Percentiles rank a stretch among this genome's conserved stretches.
Conservation (phyloP, 305 asterid genomes). For the Solanum hybrid region DNA sequence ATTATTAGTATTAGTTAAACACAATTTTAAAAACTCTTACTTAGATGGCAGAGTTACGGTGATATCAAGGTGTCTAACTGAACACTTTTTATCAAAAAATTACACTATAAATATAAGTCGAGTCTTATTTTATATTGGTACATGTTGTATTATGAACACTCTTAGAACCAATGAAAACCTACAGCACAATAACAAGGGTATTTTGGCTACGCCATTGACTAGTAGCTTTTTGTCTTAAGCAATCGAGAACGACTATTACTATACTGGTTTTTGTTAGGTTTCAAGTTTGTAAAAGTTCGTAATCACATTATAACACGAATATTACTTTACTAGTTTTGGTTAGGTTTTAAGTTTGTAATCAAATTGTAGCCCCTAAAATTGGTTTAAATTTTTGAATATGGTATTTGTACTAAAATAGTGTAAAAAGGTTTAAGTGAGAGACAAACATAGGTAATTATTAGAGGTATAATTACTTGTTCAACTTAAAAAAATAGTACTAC, state of each 20-base stretch:
- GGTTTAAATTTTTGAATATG: neutral
- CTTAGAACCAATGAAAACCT: too few species aligned
- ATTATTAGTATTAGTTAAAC: neutral
- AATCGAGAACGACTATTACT: neutral
- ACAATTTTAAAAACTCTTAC: neutral
- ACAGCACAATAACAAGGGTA: too few species aligned
- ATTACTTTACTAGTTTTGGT: neutral
- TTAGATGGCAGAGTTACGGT: neutral
- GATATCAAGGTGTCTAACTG: too few species aligned
- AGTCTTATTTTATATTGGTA: too few species aligned
- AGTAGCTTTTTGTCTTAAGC: neutral
- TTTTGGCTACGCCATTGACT: neutral
- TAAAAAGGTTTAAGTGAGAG: neutral
- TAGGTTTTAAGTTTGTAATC: neutral
- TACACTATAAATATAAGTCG: neutral
- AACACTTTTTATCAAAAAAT: accelerated
- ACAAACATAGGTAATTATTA: neutral
- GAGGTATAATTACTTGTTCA: neutral
- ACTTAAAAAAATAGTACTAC: neutral
- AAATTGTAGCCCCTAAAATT: neutral
- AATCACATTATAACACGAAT: neutral
- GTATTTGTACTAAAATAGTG: neutral
- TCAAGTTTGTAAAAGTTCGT: neutral
- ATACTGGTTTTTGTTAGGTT: neutral
- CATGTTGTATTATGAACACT: neutral